Evolutionary conservation across 169 alveolate genomes (phyloP).

Genomic region (Eimeria necatrix): DNA sequence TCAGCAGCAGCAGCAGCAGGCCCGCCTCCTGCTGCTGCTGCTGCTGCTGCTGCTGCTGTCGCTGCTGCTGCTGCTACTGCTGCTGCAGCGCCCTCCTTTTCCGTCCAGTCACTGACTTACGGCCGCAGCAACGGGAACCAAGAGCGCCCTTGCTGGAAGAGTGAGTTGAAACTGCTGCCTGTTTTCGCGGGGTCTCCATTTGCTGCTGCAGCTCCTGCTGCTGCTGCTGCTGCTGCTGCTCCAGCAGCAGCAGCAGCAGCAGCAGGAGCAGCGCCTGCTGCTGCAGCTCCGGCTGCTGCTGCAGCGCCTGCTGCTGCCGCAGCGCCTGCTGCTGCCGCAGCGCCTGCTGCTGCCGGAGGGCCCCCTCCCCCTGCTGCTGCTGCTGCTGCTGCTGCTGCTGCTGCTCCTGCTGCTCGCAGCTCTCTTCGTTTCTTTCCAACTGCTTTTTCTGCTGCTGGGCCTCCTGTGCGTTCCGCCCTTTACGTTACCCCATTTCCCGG

Average conservation of each 20-base stretch:
- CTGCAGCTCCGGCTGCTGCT: neutral
- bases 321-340: too few species aligned
- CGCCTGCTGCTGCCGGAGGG: neutral
- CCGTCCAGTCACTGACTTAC: too few species aligned
- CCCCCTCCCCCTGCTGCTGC: neutral
- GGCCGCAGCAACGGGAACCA: too few species aligned
- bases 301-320: too few species aligned
- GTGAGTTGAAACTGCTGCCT: too few species aligned
- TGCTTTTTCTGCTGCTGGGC: neutral
- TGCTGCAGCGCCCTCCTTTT: too few species aligned
- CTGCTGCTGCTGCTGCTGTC: too few species aligned
- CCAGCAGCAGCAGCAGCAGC: neutral
- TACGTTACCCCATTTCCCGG: neutral
- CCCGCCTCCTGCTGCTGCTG: too few species aligned
- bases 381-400: constrained; percentile 3
- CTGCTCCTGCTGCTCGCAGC: neutral
- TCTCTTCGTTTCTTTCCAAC: neutral
- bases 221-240: neutral
- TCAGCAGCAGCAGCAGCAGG: too few species aligned
- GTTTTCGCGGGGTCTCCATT: too few species aligned
- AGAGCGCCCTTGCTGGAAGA: too few species aligned
- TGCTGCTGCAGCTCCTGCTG: neutral
- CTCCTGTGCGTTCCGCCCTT: neutral
- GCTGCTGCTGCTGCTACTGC: too few species aligned
- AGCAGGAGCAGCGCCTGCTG: neutral